Evolutionary conservation across 2,329 filamentous ascomycete genomes (phyloP).

Genomic region (Tolypocladium endophyticum): DNA sequence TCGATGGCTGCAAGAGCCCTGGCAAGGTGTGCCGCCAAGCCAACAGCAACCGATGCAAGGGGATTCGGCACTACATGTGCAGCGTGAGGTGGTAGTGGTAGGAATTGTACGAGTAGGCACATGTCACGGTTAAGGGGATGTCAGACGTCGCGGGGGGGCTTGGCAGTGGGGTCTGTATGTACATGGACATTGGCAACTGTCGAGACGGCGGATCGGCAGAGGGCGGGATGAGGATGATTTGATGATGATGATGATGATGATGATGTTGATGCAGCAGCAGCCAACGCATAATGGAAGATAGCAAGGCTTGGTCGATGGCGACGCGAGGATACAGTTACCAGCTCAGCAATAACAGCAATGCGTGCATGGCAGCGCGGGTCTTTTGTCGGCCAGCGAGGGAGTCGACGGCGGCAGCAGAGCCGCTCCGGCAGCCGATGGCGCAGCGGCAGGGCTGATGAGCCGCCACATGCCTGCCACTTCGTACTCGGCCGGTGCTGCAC

Average conservation of each 20-base stretch:
- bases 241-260: not conserved
- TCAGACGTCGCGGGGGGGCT: not conserved
- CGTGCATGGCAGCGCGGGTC: not conserved
- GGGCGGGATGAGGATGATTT: not conserved
- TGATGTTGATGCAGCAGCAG: not conserved
- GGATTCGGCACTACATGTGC: not conserved
- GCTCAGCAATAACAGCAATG: no score
- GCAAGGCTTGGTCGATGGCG: not conserved
- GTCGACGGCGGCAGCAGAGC: not conserved
- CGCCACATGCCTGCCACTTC: not conserved
- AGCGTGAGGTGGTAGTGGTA: not conserved
- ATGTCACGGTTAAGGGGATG: not conserved
- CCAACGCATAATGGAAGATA: no score
- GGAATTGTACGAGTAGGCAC: not conserved
- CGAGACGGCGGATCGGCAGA: not conserved
- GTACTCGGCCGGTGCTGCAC: no score
- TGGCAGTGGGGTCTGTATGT: not conserved
- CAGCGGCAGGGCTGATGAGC: not conserved
- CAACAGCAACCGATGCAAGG: not conserved
- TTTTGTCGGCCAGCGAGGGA: not conserved
- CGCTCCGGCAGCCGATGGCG: not conserved
- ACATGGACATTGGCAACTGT: not conserved
- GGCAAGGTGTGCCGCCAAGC: not conserved
- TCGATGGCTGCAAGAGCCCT: not conserved
- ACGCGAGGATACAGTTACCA: not conserved